Percentiles rank a stretch among this genome's conserved stretches.
These are phyloP conservation scores for Arabidopsis arenosa DNA, from an alignment of 345 rosid species.

Conservation along the genomic window DNA sequence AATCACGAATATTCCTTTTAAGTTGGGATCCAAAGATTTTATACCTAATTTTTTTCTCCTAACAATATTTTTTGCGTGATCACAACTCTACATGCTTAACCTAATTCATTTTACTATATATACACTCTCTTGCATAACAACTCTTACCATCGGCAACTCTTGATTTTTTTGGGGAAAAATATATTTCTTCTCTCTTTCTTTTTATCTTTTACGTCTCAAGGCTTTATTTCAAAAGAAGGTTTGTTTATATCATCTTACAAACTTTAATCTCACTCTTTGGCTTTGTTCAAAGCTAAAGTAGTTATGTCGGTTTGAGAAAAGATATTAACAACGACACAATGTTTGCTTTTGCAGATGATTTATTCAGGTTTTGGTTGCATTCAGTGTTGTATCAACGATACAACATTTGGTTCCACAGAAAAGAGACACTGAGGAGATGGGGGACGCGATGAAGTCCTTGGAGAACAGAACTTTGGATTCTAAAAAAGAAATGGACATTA, in stretches of 20 bases:
- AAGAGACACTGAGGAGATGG: slow-evolving; percentile 88
- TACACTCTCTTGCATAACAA: too few species aligned
- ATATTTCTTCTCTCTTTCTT: too few species aligned
- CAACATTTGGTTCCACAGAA: slow-evolving; percentile 34
- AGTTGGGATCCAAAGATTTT: too few species aligned
- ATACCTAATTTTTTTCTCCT: too few species aligned
- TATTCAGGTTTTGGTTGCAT: slow-evolving; percentile 91
- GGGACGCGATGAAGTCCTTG: slow-evolving; percentile 94
- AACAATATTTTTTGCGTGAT: too few species aligned
- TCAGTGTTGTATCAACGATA: slow-evolving; percentile 66
- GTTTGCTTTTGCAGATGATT: slow-evolving; percentile 62
- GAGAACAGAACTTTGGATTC: slow-evolving; percentile 92
- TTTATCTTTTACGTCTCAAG: slow-evolving; percentile 49
- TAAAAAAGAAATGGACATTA: slow-evolving; percentile 92
- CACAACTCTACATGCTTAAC: too few species aligned
- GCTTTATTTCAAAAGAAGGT: slow-evolving; percentile 96
- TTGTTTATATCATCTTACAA: slow-evolving; percentile 2
- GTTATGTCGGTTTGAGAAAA: neutral
- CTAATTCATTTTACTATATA: too few species aligned
- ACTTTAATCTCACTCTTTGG: slow-evolving; percentile 8
- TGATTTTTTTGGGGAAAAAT: neutral
- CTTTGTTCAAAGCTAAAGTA: neutral
- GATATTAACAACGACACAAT: neutral
- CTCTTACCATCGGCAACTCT: too few species aligned
- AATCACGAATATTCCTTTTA: too few species aligned